phyloP scores from a whole-genome alignment of 2,329 filamentous ascomycete genomes.

The Paecilomyces niveus region DNA sequence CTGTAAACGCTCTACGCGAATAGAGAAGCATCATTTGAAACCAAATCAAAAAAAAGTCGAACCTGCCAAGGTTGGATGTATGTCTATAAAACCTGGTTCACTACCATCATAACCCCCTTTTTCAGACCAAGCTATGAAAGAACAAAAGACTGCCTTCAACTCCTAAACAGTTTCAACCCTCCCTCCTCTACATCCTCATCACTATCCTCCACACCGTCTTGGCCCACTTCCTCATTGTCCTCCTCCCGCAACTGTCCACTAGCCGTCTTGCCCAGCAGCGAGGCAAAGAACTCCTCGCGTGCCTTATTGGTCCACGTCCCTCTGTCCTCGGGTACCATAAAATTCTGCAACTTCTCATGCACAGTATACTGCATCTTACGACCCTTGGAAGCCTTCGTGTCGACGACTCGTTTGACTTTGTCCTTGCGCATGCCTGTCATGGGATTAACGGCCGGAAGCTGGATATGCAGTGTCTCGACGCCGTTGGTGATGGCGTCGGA shows the following conservation, averaged over 20 bases:
- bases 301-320: constrained; percentile 73
- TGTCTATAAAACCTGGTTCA: background rate
- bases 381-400: constrained; percentile 92
- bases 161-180: constrained; percentile 28
- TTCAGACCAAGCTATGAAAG: background rate
- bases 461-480: constrained; percentile 27
- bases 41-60: background rate
- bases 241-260: constrained; percentile 58
- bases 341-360: constrained; percentile 95
- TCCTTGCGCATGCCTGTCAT: constrained; percentile 39
- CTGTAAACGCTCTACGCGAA: background rate
- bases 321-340: constrained; percentile 88
- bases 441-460: constrained; percentile 30
- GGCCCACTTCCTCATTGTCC: constrained; percentile 40
- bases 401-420: constrained; percentile 75
- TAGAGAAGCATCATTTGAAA: background rate
- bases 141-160: background rate
- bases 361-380: constrained; percentile 90
- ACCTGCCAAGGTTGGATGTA: background rate
- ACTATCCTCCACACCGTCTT: constrained; percentile 23
- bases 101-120: background rate
- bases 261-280: constrained; percentile 58
- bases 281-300: constrained; percentile 68
- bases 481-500: constrained; percentile 41
- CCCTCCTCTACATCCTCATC: constrained; percentile 20